These are phyloP conservation scores for Zygoascus sp. DNA, from an alignment of 1,139 yeast genomes.

Conservation along the genomic window DNA sequence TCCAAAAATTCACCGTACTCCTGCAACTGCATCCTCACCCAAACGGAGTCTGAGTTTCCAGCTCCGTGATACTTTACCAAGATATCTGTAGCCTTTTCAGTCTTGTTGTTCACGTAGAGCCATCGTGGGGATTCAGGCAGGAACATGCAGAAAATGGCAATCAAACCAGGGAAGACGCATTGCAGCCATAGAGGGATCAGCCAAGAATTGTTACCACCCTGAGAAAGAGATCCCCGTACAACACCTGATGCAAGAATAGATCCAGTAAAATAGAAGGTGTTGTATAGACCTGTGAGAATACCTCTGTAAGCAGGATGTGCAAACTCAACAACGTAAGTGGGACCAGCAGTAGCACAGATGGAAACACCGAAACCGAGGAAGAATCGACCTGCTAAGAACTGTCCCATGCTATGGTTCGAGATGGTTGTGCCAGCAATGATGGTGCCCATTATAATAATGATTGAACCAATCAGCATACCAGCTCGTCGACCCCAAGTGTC, in stretches of 20 bases:
- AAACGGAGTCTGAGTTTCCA: constrained; percentile 21
- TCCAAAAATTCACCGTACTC: constrained; percentile 20
- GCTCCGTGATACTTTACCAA: constrained; percentile 25
- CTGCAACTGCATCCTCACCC: constrained; percentile 20
- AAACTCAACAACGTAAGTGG: constrained; percentile 21
- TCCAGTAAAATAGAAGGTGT: constrained; percentile 45
- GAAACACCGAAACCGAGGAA: constrained; percentile 25
- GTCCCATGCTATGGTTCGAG: constrained; percentile 7
- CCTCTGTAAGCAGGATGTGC: constrained; percentile 23
- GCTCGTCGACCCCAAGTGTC: constrained; percentile 17
- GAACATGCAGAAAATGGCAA: constrained; percentile 50
- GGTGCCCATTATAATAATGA: constrained; percentile 15
- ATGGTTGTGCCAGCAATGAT: constrained; percentile 13
- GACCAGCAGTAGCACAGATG: constrained; percentile 24
- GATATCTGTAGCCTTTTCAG: constrained; percentile 42
- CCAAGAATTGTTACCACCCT: constrained; percentile 39
- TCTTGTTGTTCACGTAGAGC: constrained; percentile 45
- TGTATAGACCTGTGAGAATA: constrained; percentile 33
- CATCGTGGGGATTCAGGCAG: constrained; percentile 72
- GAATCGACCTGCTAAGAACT: constrained; percentile 25
- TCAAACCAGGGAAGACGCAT: constrained; percentile 40
- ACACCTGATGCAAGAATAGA: constrained; percentile 46
- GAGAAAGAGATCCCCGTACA: constrained; percentile 39
- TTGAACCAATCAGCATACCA: constrained; percentile 18
- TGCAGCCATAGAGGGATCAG: constrained; percentile 46